Evolutionary conservation across 1,139 yeast species (phyloP).

Genomic region (Dujonia santamariae): DNA sequence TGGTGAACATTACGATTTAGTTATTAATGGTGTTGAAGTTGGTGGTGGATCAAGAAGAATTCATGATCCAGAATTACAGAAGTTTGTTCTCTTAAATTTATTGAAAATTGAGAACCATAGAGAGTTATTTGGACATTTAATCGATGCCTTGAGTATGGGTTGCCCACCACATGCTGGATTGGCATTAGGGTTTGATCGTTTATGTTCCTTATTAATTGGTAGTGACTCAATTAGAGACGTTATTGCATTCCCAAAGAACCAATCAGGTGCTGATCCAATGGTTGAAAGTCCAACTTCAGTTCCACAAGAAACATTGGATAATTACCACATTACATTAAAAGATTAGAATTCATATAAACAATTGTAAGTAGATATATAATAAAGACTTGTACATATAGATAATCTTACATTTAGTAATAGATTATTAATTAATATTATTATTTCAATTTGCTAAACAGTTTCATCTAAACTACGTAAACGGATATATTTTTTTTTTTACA

Average conservation of each 20-base stretch:
- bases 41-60: conserved; percentile 98
- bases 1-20: conserved; percentile 96
- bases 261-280: conserved; percentile 82
- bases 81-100: conserved; percentile 58
- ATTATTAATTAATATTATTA: too few species aligned
- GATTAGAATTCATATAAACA: too few species aligned
- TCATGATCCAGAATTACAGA: conserved; percentile 79
- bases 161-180: conserved; percentile 99
- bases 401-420: too few species aligned
- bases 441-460: too few species aligned
- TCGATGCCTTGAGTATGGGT: conserved; percentile 80
- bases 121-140: conserved; percentile 78
- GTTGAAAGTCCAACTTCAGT: conserved; percentile 82
- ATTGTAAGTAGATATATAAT: not conserved
- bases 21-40: conserved; percentile 88
- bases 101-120: conserved; percentile 56
- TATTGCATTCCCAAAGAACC: conserved; percentile 92
- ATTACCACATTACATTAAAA: conserved; percentile 28
- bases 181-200: conserved; percentile 91
- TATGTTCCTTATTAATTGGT: conserved; percentile 86
- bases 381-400: conserved; percentile 3
- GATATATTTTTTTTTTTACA: too few species aligned
- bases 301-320: conserved; percentile 41
- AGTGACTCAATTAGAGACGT: conserved; percentile 82
- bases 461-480: too few species aligned